Percentiles rank a stretch among this genome's conserved stretches.
Conservation (phyloP, 805 yeast species). For the Yarrowia hollandica region DNA sequence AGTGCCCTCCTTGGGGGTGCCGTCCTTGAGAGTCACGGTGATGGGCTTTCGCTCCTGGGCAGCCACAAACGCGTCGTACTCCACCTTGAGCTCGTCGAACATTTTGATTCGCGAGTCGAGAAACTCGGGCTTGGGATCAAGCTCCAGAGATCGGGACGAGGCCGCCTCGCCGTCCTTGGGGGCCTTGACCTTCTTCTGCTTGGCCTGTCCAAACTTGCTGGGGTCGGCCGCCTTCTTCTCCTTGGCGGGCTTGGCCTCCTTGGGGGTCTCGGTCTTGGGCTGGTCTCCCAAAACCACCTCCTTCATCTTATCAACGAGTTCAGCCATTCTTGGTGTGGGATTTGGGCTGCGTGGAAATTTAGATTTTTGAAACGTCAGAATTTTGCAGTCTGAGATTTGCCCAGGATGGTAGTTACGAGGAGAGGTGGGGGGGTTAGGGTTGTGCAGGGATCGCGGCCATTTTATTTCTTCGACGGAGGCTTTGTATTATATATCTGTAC, state of each 20-base stretch:
- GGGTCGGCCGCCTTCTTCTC: conserved; percentile 19
- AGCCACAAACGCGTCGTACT: conserved; percentile 72
- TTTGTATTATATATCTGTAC: no score
- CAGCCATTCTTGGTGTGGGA: conserved; percentile 5
- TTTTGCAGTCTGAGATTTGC: conserved; percentile 1
- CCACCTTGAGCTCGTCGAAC: conserved; percentile 76
- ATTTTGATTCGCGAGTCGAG: conserved; percentile 74
- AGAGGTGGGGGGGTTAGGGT: neutral
- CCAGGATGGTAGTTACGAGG: no score
- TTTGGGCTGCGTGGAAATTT: no score
- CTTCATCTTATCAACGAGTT: conserved; percentile 26
- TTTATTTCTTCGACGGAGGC: no score
- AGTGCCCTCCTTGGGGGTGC: conserved; percentile 71
- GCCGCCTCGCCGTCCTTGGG: conserved; percentile 19
- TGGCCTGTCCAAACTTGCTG: conserved; percentile 15
- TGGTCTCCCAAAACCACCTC: conserved; percentile 21
- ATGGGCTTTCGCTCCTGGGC: conserved; percentile 62
- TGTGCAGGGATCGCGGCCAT: no score
- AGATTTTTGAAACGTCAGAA: conserved; percentile 16
- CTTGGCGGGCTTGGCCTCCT: conserved; percentile 20
- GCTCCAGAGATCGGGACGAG: conserved; percentile 29
- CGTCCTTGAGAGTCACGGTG: conserved; percentile 83
- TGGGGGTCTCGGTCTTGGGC: neutral
- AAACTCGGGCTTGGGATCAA: conserved; percentile 79
- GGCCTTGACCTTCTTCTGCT: conserved; percentile 29